phyloP scores from a whole-genome alignment of 345 rosid genomes.

The Anastatica hierochuntica region DNA sequence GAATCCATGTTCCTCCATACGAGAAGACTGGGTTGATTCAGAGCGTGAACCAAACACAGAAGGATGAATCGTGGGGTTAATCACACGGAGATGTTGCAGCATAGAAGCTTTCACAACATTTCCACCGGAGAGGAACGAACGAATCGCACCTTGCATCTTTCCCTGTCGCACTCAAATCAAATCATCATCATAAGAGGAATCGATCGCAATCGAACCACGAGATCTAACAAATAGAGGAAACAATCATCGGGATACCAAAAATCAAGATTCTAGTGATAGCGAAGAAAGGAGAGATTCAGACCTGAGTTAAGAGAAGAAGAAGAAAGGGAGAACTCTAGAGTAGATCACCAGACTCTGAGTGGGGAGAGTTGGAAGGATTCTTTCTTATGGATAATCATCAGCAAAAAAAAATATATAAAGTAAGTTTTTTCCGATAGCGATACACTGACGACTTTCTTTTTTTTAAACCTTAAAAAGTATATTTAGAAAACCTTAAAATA shows the following conservation, averaged over 20 bases:
- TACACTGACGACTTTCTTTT: neutral
- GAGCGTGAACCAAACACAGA: neutral
- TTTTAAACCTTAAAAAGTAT: neutral
- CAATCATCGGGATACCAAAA: too few species aligned
- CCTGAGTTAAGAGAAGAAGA: neutral
- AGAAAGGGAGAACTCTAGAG: neutral
- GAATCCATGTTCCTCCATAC: neutral
- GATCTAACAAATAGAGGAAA: neutral
- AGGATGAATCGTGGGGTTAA: neutral
- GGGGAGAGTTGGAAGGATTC: slow-evolving; percentile 20
- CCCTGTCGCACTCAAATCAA: neutral
- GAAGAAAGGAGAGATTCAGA: neutral
- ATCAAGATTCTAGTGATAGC: too few species aligned
- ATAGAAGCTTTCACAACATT: neutral
- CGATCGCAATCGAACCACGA: neutral
- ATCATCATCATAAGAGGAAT: neutral
- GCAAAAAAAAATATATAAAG: slow-evolving; percentile 13
- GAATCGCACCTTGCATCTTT: neutral
- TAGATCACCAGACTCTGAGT: too few species aligned
- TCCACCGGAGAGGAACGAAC: neutral
- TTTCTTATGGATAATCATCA: slow-evolving; percentile 14
- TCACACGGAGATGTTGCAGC: neutral
- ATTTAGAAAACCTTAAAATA: neutral
- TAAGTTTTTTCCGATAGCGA: slow-evolving; percentile 8
- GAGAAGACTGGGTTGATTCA: neutral